Conservation (phyloP, 2,329 filamentous ascomycete species). For the Karstenula rhodostoma region DNA sequence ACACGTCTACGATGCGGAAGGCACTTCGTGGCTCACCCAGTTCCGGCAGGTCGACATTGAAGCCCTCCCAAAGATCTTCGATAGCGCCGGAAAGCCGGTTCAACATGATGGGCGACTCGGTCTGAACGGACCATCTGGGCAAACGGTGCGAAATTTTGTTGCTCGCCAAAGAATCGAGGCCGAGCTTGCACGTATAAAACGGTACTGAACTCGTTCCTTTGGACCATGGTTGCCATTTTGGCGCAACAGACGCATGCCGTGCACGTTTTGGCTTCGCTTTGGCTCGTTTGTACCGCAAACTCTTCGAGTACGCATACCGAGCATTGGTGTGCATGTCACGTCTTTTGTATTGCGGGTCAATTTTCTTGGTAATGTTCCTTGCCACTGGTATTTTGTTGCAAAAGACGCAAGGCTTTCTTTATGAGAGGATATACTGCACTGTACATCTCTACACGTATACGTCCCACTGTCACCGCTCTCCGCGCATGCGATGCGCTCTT, state of each 20-base stretch:
- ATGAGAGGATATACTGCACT: background rate
- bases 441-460: background rate
- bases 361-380: background rate
- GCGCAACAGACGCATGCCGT: background rate
- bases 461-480: background rate
- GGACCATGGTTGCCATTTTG: background rate
- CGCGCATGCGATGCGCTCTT: background rate
- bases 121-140: background rate
- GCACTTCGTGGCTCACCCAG: slow-evolving; percentile 12
- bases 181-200: background rate
- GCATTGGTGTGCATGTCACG: background rate
- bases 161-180: slow-evolving; percentile 4
- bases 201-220: background rate
- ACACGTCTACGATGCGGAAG: slow-evolving; percentile 22
- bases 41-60: background rate
- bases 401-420: background rate
- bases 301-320: background rate
- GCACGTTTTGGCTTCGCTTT: background rate
- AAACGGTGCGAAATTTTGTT: background rate
- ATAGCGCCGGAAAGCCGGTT: background rate
- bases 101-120: background rate
- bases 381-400: background rate
- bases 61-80: background rate
- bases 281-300: background rate
- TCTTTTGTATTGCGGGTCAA: background rate